A percentile compares a stretch with the other conserved stretches of the same genome.
Evolutionary conservation across 495 filamentous ascomycete species (phyloP).

Genomic region (Chlorociboria aeruginascens): DNA sequence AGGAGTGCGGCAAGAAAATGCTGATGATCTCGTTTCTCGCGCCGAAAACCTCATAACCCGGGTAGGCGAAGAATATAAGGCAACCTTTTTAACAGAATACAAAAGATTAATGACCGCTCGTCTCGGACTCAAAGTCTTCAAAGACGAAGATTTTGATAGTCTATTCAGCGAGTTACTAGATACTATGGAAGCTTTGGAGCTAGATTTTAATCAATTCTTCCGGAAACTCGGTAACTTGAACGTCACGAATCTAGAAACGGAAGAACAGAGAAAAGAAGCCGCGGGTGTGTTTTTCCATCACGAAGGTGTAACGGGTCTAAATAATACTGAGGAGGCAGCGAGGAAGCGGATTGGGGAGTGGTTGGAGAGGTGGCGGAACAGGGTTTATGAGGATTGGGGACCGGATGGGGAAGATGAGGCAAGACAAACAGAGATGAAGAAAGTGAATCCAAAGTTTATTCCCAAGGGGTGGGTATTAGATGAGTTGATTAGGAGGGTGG

Average conservation of each 20-base stretch:
- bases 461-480: conserved; percentile 87
- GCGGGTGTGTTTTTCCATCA: conserved; percentile 60
- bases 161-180: conserved; percentile 75
- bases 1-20: conserved; percentile 56
- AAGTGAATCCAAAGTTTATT: conserved; percentile 82
- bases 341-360: conserved; percentile 55
- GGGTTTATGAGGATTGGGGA: conserved; percentile 64
- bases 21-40: conserved; percentile 56
- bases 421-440: conserved; percentile 61
- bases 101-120: conserved; percentile 66
- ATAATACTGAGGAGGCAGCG: conserved; percentile 42
- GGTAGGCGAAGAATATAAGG: conserved; percentile 73
- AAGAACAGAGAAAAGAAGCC: conserved; percentile 41
- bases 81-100: conserved; percentile 77
- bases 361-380: conserved; percentile 58
- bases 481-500: conserved; percentile 79
- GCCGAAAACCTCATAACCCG: conserved; percentile 72
- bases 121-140: conserved; percentile 55
- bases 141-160: conserved; percentile 61
- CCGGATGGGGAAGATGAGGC: conserved; percentile 40
- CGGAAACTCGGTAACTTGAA: conserved; percentile 51
- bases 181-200: conserved; percentile 59
- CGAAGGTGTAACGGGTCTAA: conserved; percentile 45
- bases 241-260: conserved; percentile 45
- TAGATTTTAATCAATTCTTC: conserved; percentile 94